Conservation (phyloP, 2,329 filamentous ascomycete species). For the Mycocentrospora acerina region DNA sequence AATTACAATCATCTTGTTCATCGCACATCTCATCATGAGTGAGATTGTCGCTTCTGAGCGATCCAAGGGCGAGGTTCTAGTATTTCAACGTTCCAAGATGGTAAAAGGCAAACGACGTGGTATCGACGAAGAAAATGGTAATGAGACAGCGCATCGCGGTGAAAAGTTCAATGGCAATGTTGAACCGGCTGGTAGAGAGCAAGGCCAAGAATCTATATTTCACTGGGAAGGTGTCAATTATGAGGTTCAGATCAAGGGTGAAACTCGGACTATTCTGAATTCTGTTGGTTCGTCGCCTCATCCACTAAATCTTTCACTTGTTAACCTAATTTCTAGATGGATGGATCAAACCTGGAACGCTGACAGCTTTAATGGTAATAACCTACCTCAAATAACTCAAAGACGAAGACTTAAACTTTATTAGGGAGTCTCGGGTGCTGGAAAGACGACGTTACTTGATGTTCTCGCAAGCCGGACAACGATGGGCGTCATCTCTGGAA, state of each 20-base stretch:
- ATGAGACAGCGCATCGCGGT: conserved; percentile 29
- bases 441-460: conserved; percentile 88
- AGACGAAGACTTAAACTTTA: neutral
- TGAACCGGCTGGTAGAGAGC: conserved; percentile 29
- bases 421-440: conserved; percentile 78
- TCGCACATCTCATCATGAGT: conserved; percentile 60
- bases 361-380: conserved; percentile 46
- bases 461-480: conserved; percentile 54
- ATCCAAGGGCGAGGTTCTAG: conserved; percentile 67
- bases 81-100: conserved; percentile 54
- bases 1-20: conserved; percentile 63
- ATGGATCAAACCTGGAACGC: conserved; percentile 57
- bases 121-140: conserved; percentile 40
- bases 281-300: too few species aligned
- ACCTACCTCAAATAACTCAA: neutral
- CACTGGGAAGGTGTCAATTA: conserved; percentile 33
- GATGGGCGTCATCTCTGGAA: conserved; percentile 29
- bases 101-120: conserved; percentile 28
- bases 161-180: conserved; percentile 29
- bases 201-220: conserved; percentile 42
- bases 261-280: conserved; percentile 52
- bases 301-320: too few species aligned
- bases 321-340: too few species aligned
- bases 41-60: conserved; percentile 64
- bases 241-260: conserved; percentile 38